Evolutionary conservation across 805 yeast species (phyloP).

Genomic region (Candida cerambycidarum): DNA sequence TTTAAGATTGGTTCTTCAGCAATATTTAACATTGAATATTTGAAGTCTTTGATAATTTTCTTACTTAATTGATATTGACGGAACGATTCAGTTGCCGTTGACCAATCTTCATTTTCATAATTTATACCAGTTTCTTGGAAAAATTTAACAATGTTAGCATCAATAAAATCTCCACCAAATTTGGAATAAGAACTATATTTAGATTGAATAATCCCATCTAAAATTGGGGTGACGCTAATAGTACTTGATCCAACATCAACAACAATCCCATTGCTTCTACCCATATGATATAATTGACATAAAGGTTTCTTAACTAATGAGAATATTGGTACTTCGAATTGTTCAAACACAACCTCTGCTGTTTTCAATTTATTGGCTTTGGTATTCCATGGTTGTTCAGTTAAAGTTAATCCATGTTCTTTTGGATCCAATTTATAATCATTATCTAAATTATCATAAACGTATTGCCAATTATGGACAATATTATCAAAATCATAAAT

Average conservation of each 20-base stretch:
- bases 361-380: conserved; percentile 54
- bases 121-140: conserved; percentile 26
- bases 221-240: conserved; percentile 71
- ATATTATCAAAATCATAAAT: conserved; percentile 75
- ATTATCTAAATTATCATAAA: conserved; percentile 50
- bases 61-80: conserved; percentile 37
- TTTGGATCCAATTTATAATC: conserved; percentile 44
- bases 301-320: conserved; percentile 75
- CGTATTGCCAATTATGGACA: conserved; percentile 64
- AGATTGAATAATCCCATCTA: conserved; percentile 68
- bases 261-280: conserved; percentile 74
- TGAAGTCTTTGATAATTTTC: conserved; percentile 36
- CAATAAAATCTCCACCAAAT: conserved; percentile 84
- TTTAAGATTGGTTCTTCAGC: conserved; percentile 19
- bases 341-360: conserved; percentile 74
- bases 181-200: conserved; percentile 66
- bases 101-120: conserved; percentile 9
- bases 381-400: conserved; percentile 72
- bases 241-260: conserved; percentile 76
- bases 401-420: conserved; percentile 65
- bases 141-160: conserved; percentile 57
- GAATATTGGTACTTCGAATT: conserved; percentile 71
- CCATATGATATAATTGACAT: conserved; percentile 74
- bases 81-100: conserved; percentile 28
- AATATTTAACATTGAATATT: conserved; percentile 29